Base-by-base conservation (phyloP, 768 basidiomycete genomes). In the Mycena olivaceomarginata region DNA sequence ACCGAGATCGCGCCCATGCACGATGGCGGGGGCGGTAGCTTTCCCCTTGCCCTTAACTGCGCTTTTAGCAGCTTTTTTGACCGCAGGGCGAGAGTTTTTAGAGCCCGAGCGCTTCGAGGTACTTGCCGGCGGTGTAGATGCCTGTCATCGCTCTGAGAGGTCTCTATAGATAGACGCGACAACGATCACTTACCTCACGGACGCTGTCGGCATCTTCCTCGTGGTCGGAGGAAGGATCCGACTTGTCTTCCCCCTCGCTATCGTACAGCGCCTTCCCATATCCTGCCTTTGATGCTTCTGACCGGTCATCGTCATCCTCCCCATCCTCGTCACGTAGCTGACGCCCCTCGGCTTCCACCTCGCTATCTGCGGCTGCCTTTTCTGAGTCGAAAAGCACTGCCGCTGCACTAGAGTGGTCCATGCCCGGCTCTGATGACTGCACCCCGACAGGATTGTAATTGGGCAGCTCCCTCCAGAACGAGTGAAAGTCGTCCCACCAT, bases 381-480 rank as follows among this genome's bases (percentile, higher is more conserved):
- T 1, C 1, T 3, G 1, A 1, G 31, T 31, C 31, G 0, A 78
- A 82, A 2, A 80, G 51, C 2, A 6, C 22, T 0, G 65, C 72
- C 0, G 78, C 80, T 5, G 72, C 77, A 4, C 43, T 65, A 4
- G 83, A 79, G 69, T 82, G 79, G 48, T 82, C 75, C 20, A 51
- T 67, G 1, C 80, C 80, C 6, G 79, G 82, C 12, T 75, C 69
- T 5, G 80, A 81, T 2, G 73, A 80, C 18, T 63, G 67, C 4
- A 83, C 82, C 12, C 74, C 80, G 12, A 83, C 62, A 0, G 84
- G 80, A 62, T 84, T 84, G 77, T 83, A 85, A 70, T 81, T 81
- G 1, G 84, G 85, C 25, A 85, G 80, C 68, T 85, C 81, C 11
- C 68, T 22, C 84, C 84, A 85, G 51, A 84, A 81, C 12, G 80